Conservation (phyloP, 108 stramenopile species). For the Cylindrotheca closterium region DNA sequence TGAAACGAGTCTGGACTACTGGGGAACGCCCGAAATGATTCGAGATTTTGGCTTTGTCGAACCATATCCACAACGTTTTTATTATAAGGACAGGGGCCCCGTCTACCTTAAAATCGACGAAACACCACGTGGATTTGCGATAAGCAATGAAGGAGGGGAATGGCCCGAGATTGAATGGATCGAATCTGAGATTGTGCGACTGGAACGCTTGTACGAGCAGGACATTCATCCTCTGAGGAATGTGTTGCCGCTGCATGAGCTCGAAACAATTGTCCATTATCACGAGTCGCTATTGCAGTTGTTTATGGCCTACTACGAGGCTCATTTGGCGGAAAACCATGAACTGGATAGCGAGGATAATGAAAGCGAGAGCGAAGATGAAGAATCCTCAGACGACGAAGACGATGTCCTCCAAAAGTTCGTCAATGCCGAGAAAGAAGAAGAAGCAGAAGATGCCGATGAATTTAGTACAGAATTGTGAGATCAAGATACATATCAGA, state of each 20-base stretch:
- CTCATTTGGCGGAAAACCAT: too few species aligned
- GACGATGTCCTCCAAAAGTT: too few species aligned
- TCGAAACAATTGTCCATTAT: background rate
- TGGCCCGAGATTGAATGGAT: background rate
- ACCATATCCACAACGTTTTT: conserved; percentile 38
- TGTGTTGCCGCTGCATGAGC: background rate
- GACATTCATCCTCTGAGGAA: background rate
- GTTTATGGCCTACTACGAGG: background rate
- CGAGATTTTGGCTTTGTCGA: conserved; percentile 41
- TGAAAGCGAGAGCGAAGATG: too few species aligned
- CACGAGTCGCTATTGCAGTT: background rate
- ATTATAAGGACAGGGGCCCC: background rate
- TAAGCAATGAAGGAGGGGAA: background rate
- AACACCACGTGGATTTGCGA: background rate
- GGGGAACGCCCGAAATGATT: conserved; percentile 31
- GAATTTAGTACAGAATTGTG: too few species aligned
- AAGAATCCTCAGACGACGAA: too few species aligned
- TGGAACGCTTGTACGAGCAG: background rate
- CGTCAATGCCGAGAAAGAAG: too few species aligned
- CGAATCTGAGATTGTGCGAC: background rate
- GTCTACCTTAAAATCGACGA: background rate
- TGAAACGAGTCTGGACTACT: background rate
- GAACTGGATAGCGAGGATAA: too few species aligned
- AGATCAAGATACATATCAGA: too few species aligned
- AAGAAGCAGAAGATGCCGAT: too few species aligned